Percentiles rank a stretch among this genome's conserved stretches.
phyloP scores from a whole-genome alignment of 495 filamentous ascomycete genomes.

The Aspergillus haitiensis region DNA sequence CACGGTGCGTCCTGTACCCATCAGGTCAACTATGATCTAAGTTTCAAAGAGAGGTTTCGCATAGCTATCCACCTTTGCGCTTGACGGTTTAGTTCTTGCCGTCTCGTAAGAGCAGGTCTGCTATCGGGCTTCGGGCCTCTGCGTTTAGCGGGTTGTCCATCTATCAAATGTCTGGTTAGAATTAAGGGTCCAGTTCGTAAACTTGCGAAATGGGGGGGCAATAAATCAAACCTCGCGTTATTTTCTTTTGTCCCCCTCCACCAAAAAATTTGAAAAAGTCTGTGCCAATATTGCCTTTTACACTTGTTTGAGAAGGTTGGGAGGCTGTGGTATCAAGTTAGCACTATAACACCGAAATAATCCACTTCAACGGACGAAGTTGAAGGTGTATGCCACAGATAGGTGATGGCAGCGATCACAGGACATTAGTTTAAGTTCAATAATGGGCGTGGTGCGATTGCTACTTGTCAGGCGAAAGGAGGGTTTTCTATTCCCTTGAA shows the following conservation, averaged over 20 bases:
- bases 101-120: conserved; percentile 88
- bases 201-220: too few species aligned
- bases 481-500: too few species aligned
- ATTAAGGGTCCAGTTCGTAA: conserved; percentile 5
- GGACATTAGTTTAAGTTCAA: too few species aligned
- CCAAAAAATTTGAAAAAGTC: conserved; percentile 44
- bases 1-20: conserved; percentile 75
- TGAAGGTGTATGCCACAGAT: too few species aligned
- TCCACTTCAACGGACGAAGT: too few species aligned
- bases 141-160: conserved; percentile 84
- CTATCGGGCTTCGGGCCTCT: conserved; percentile 95
- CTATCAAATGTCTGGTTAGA: conserved; percentile 35
- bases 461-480: too few species aligned
- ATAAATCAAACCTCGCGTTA: conserved; percentile 33
- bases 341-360: background rate
- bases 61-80: conserved; percentile 74
- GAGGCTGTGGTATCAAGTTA: conserved; percentile 21
- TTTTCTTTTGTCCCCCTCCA: conserved; percentile 31
- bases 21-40: conserved; percentile 8
- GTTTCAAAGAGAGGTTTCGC: background rate
- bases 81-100: conserved; percentile 93
- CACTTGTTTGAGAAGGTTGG: conserved; percentile 25
- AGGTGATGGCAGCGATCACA: too few species aligned
- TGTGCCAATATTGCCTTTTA: conserved; percentile 29
- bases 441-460: too few species aligned